A percentile compares a stretch with the other conserved stretches of the same genome.
These are phyloP conservation scores for Fusarium equiseti DNA, from an alignment of 2,329 filamentous ascomycete species.

Conservation along the genomic window DNA sequence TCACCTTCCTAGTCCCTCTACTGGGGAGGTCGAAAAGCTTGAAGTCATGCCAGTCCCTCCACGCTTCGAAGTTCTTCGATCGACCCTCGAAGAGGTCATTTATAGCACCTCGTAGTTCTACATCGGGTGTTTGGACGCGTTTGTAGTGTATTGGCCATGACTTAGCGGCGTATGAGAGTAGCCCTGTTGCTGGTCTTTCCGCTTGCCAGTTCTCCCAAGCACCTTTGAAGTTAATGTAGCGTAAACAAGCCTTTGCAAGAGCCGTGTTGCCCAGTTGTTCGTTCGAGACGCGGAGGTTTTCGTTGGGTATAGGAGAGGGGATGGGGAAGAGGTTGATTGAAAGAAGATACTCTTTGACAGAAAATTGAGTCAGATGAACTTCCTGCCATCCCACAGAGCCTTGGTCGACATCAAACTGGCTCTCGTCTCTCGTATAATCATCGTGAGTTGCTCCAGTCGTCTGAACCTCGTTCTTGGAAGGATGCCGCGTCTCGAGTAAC, in stretches of 20 bases:
- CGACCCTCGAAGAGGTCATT: neutral
- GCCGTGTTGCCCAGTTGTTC: accelerated
- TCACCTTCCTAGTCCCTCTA: neutral
- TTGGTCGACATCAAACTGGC: accelerated
- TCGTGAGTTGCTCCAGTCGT: accelerated
- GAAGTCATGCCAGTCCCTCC: neutral
- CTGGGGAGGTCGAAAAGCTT: neutral
- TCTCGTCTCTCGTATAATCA: accelerated
- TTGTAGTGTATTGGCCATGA: accelerated
- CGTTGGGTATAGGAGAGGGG: accelerated
- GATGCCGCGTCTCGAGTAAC: neutral
- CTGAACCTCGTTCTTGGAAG: accelerated
- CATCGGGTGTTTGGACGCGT: neutral
- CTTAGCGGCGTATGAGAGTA: accelerated
- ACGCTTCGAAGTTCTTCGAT: neutral
- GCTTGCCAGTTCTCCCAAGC: accelerated
- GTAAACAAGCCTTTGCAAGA: neutral
- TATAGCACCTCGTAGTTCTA: neutral
- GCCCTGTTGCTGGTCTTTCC: accelerated
- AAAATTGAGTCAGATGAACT: slow-evolving; percentile 6
- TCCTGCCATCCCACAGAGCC: accelerated
- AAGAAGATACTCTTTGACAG: slow-evolving; percentile 5
- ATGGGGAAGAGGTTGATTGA: neutral
- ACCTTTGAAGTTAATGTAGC: accelerated
- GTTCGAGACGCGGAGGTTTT: accelerated